phyloP scores from a whole-genome alignment of 257 asterid genomes.

The Mentha longifolia region DNA sequence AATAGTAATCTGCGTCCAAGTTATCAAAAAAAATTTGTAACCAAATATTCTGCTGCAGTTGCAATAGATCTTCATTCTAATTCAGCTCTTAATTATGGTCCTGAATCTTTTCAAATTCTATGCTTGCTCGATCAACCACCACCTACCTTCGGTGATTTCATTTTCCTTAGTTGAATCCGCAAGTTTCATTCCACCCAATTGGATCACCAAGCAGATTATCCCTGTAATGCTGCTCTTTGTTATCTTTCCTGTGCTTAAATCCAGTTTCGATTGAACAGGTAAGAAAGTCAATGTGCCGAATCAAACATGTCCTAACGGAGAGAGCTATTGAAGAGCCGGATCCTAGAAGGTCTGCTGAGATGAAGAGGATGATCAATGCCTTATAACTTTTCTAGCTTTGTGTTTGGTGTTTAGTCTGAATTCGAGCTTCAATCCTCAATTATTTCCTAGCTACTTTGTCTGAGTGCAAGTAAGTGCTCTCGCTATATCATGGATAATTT shows the following conservation, averaged over 20 bases:
- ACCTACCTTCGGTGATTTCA: not conserved
- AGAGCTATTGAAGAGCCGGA: conserved; percentile 95
- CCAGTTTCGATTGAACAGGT: conserved; percentile 55
- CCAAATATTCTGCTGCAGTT: not conserved
- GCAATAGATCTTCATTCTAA: not conserved
- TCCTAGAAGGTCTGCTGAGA: conserved; percentile 83
- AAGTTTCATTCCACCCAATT: not conserved
- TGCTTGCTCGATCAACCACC: not conserved
- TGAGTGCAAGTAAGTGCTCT: conserved; percentile 2
- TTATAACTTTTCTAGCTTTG: conserved; percentile 36
- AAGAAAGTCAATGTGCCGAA: conserved; percentile 88
- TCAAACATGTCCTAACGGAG: conserved; percentile 93
- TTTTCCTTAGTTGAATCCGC: not conserved
- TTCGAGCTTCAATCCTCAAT: not conserved
- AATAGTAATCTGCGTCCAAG: not conserved
- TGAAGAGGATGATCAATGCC: conserved; percentile 91
- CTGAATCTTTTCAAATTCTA: not conserved
- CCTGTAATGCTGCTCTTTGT: not conserved
- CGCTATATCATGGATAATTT: not conserved
- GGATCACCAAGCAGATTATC: not conserved
- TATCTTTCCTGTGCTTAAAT: not conserved
- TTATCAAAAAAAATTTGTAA: not conserved
- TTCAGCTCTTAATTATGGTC: not conserved
- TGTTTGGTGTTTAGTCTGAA: not conserved
- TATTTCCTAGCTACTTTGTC: not conserved